Conservation (phyloP, 768 basidiomycete species). For the Lactarius hengduanensis region DNA sequence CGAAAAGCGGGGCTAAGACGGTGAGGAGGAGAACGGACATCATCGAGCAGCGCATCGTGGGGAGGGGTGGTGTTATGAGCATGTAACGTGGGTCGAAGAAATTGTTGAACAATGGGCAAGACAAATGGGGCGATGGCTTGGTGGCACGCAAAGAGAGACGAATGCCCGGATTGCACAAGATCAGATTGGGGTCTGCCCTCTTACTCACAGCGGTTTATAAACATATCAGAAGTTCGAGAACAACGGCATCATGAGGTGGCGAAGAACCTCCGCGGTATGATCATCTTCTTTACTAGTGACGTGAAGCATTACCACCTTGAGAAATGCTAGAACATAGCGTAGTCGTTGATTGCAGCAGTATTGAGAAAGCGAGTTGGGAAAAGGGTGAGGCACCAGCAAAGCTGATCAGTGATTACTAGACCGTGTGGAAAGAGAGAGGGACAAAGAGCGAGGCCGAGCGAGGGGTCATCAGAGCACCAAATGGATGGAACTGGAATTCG, state of each 20-base stretch:
- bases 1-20: neutral
- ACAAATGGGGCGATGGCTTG: neutral
- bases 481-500: too few species aligned
- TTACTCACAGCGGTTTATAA: neutral
- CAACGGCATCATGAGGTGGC: neutral
- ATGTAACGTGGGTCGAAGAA: neutral
- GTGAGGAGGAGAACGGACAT: neutral
- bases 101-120: neutral
- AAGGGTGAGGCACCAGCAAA: too few species aligned
- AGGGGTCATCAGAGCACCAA: too few species aligned
- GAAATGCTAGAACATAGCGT: too few species aligned
- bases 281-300: too few species aligned
- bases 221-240: neutral
- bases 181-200: neutral
- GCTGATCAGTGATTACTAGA: too few species aligned
- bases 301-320: too few species aligned
- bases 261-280: too few species aligned
- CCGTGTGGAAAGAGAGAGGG: too few species aligned
- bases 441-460: too few species aligned
- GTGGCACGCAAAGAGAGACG: neutral
- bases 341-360: too few species aligned
- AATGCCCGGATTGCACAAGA: neutral
- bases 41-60: neutral
- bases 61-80: neutral
- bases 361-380: too few species aligned